Base-by-base conservation (phyloP, 1,139 yeast species). In the Suhomyces coccinellae region DNA sequence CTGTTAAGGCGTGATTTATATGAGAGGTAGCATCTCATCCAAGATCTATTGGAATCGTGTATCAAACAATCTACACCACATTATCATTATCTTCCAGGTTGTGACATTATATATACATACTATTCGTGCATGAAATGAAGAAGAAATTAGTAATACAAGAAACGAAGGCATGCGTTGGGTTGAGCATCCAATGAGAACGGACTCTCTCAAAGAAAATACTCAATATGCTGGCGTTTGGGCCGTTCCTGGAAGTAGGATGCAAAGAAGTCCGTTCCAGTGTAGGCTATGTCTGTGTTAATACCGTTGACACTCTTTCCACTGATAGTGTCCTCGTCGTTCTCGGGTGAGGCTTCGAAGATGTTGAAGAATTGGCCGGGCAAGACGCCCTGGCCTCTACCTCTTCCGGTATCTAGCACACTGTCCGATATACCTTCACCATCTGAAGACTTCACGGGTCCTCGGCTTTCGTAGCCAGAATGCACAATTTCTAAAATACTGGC, bases 271-370 rank as follows among this genome's bases (percentile, higher is more conserved):
- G 45, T 48, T 13, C 49, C 45, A 8, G 51, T 29, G 22, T 45
- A 48, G 28, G 49, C 51, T 27, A 49, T 52, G 14, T 56, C 60
- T 30, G 52, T 49, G 43, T 49, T 58, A 34, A 59, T 52, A 9
- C 77, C 78, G 55, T 71, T 72, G 29, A 71, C 72, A 33, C 75
- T 62, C 41, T 69, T 68, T 7, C 78, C 79, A 49, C 64, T 70
- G 3, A 57, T 38, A 0, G 79, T 72, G 48, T 74, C 79, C 49
- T 71, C 67, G 50, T 77, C 76, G 57, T 81, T 91, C 56, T 90
- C 98, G 0, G 98, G 98, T 4, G 98, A 95, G 13, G 97, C 98
- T 52, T 89, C 97, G 67, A 95, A 95, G 1, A 95, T 96, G 61
- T 95, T 95, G 66, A 93, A 95, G 60, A 74, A 84, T 58, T 74